These are phyloP conservation scores for Microdochium nivale DNA, from an alignment of 2,329 filamentous ascomycete species.

Conservation along the genomic window DNA sequence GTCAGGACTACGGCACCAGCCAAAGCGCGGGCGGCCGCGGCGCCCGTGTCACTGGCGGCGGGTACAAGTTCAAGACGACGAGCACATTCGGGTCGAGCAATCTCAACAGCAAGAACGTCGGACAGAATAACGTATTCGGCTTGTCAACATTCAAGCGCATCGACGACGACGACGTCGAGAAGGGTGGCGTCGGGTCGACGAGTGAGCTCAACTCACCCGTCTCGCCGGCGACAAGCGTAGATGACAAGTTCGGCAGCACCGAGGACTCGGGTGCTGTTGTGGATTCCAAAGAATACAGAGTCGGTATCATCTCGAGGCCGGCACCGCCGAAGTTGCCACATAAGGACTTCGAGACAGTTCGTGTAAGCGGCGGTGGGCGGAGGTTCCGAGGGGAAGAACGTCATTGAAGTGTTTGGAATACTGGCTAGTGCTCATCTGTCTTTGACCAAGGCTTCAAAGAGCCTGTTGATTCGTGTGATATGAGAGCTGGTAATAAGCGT, in stretches of 20 bases:
- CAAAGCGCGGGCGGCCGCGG: background rate
- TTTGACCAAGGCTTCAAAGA: too few relatives aligned
- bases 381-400: background rate
- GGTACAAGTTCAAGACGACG: conserved; percentile 30
- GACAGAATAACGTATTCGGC: background rate
- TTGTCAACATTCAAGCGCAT: background rate
- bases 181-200: background rate
- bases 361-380: background rate
- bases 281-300: background rate
- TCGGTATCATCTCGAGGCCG: background rate
- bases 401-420: background rate
- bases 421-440: too few relatives aligned
- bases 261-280: background rate
- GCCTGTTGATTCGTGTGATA: too few relatives aligned
- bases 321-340: background rate
- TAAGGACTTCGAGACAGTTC: background rate
- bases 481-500: too few relatives aligned
- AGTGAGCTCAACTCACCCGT: background rate
- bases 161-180: background rate
- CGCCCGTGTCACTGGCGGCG: conserved; percentile 22
- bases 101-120: background rate
- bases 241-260: background rate
- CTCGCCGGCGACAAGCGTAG: background rate
- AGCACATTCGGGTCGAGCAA: conserved; percentile 27
- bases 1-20: background rate